phyloP scores from a whole-genome alignment of 1,284 basidiomycete genomes.

The Microstroma glucosiphilum region DNA sequence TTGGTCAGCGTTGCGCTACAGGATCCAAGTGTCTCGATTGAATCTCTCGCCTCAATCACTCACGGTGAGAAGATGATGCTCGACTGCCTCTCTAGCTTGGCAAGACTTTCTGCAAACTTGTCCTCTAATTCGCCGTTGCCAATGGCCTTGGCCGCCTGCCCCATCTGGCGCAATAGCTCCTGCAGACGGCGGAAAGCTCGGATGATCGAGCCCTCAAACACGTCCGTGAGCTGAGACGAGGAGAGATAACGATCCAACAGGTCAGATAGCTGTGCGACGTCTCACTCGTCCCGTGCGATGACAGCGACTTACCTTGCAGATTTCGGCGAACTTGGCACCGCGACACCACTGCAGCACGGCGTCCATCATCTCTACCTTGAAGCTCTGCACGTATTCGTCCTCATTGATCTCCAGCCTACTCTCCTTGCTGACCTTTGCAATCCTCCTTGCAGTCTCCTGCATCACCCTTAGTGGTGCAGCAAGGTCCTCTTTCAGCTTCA shows the following conservation, averaged over 20 bases:
- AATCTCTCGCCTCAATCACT: no score
- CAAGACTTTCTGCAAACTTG: constrained; percentile 41
- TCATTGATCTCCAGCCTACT: constrained; percentile 81
- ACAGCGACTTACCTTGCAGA: constrained; percentile 68
- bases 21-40: no score
- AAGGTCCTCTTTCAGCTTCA: constrained; percentile 83
- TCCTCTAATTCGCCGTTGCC: constrained; percentile 80
- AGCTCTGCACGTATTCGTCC: constrained; percentile 88
- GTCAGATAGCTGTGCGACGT: not conserved
- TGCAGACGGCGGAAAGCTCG: constrained; percentile 88
- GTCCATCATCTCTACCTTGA: constrained; percentile 98
- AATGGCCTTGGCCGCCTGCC: constrained; percentile 86
- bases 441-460: constrained; percentile 89
- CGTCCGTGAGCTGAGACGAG: constrained; percentile 64
- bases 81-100: constrained; percentile 42
- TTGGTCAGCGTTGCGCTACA: no score
- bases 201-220: constrained; percentile 77
- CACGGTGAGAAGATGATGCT: constrained; percentile 48
- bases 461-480: constrained; percentile 83
- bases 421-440: constrained; percentile 91
- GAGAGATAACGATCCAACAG: constrained; percentile 52
- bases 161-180: constrained; percentile 92
- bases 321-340: constrained; percentile 90
- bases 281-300: constrained; percentile 40
- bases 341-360: constrained; percentile 95